Conservation (phyloP, 495 filamentous ascomycete species). For the Xylaria venustula region DNA sequence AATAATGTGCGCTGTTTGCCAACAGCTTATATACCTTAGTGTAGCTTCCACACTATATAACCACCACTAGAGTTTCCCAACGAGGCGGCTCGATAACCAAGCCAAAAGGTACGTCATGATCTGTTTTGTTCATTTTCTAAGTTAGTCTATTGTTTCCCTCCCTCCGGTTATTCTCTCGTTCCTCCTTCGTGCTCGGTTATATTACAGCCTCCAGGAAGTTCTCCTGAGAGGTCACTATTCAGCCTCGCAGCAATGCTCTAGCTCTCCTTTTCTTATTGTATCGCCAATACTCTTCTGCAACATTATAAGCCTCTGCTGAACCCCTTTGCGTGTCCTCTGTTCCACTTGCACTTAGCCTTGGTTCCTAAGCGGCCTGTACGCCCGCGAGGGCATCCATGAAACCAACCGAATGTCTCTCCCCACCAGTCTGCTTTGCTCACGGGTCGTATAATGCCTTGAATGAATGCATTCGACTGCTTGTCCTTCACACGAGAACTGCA, state of each 20-base stretch:
- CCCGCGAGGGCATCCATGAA: neutral
- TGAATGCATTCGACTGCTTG: neutral
- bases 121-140: neutral
- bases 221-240: no score
- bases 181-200: neutral
- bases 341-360: neutral
- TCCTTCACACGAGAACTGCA: neutral
- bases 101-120: neutral
- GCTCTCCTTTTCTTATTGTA: constrained; percentile 1
- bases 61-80: neutral
- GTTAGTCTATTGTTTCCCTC: neutral
- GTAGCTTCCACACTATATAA: neutral
- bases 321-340: neutral
- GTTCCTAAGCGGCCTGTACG: neutral
- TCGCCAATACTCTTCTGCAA: no score
- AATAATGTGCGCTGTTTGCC: no score
- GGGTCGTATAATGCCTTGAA: neutral
- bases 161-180: neutral
- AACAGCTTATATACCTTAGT: neutral
- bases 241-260: no score
- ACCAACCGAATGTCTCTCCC: neutral
- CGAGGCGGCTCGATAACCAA: neutral
- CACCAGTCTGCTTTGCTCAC: neutral
- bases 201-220: neutral
- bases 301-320: no score